Conservation (phyloP, 202 grass and related monocot species). For the Tripidium arundinaceum region DNA sequence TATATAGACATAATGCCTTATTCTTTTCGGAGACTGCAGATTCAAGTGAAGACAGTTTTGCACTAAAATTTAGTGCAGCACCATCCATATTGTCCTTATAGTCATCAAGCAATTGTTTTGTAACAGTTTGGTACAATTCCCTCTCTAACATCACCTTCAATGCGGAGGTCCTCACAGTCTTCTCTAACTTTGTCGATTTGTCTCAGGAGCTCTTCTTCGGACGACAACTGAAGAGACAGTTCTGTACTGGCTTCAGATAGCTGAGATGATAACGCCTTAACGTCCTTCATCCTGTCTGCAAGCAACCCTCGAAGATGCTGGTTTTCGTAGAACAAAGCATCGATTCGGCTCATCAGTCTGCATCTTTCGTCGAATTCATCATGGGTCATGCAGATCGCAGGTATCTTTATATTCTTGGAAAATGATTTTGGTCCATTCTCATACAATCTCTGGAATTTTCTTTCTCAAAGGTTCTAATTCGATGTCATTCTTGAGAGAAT, state of each 20-base stretch:
- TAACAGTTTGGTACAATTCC: constrained; percentile 53
- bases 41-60: constrained; percentile 54
- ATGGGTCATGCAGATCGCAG: constrained; percentile 35
- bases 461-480: constrained; percentile 79
- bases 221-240: constrained; percentile 48
- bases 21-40: constrained; percentile 52
- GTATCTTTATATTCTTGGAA: constrained; percentile 50
- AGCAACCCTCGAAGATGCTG: constrained; percentile 64
- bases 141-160: constrained; percentile 61
- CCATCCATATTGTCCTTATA: constrained; percentile 43
- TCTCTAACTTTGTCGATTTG: constrained; percentile 60
- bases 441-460: too few species aligned
- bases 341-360: constrained; percentile 49
- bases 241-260: constrained; percentile 55
- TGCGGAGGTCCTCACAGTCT: constrained; percentile 55
- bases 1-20: constrained; percentile 47
- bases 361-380: constrained; percentile 42
- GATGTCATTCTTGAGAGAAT: constrained; percentile 73
- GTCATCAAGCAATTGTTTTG: constrained; percentile 64
- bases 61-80: constrained; percentile 36
- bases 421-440: constrained; percentile 48
- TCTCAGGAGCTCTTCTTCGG: constrained; percentile 41
- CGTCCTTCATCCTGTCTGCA: constrained; percentile 69
- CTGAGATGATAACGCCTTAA: constrained; percentile 59
- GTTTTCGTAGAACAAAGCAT: constrained; percentile 74